Conservation (phyloP, 805 yeast genomes). For the Blastobotrys parvus region DNA sequence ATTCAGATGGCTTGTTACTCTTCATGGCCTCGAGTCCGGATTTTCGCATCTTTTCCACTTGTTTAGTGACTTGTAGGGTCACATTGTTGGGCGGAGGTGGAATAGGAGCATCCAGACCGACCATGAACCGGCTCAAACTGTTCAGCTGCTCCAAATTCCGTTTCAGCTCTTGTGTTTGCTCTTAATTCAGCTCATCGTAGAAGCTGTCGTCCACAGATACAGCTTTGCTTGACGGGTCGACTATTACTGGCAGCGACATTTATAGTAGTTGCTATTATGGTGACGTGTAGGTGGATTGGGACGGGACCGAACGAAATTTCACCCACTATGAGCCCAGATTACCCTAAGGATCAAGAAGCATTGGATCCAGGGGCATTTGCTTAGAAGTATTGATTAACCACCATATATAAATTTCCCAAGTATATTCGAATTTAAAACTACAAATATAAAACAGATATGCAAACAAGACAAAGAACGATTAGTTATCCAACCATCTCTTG, state of each 20-base stretch:
- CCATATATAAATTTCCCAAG: no score
- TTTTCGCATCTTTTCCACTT: conserved; percentile 29
- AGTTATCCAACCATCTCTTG: neutral
- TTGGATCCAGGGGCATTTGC: no score
- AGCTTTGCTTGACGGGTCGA: conserved; percentile 17
- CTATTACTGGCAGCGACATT: conserved; percentile 14
- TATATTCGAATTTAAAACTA: no score
- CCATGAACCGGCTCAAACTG: conserved; percentile 24
- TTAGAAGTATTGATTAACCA: no score
- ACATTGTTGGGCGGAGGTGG: conserved; percentile 30
- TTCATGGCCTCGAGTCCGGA: conserved; percentile 25
- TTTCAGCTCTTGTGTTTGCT: conserved; percentile 17
- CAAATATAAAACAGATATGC: no score
- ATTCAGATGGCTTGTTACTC: conserved; percentile 26
- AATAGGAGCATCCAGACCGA: conserved; percentile 24
- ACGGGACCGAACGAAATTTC: no score
- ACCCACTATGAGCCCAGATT: no score
- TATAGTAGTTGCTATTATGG: no score
- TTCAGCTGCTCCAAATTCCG: conserved; percentile 24
- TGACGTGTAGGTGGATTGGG: no score
- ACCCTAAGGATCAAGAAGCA: no score
- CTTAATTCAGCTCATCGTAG: conserved; percentile 6
- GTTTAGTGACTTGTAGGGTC: conserved; percentile 19
- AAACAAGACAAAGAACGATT: no score
- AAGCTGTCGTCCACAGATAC: conserved; percentile 11